Conservation (phyloP, 2,329 filamentous ascomycete genomes). For the Cryphonectria carpinicola region DNA sequence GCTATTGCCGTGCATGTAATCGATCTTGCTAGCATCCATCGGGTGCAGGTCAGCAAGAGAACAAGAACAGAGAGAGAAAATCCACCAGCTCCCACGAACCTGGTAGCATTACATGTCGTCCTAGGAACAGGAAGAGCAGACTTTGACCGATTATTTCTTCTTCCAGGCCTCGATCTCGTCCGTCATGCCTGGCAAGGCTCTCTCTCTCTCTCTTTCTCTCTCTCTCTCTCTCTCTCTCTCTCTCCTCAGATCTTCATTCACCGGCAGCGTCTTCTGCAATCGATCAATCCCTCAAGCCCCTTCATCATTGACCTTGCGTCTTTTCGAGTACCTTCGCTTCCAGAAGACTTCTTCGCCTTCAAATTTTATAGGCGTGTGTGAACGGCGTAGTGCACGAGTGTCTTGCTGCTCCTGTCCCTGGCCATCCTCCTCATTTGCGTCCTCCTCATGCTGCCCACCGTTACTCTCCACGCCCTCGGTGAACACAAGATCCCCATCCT, state of each 20-base stretch:
- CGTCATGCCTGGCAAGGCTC: neutral
- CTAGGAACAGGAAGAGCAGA: neutral
- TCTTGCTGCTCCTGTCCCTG: neutral
- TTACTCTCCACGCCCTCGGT: constrained; percentile 57
- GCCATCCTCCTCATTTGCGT: neutral
- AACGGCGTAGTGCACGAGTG: neutral
- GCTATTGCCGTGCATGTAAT: constrained; percentile 6
- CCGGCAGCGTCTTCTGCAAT: neutral
- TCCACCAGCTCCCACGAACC: neutral
- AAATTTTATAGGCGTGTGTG: constrained; percentile 23
- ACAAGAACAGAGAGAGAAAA: neutral
- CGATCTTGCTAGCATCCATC: constrained; percentile 6
- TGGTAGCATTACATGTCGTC: neutral
- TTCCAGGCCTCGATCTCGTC: neutral
- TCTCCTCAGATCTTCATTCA: neutral
- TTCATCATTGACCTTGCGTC: constrained; percentile 37
- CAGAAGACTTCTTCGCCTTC: constrained; percentile 30
- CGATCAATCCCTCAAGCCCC: neutral
- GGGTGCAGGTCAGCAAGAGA: neutral
- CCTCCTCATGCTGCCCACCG: constrained; percentile 17
- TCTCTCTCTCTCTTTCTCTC: neutral
- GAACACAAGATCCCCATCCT: constrained; percentile 71
- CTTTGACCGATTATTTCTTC: neutral
- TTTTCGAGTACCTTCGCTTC: constrained; percentile 36
- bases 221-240: too few relatives aligned